Evolutionary conservation across 1,284 basidiomycete species (phyloP).

Genomic region (Ceratorhiza oryzae-sativae): DNA sequence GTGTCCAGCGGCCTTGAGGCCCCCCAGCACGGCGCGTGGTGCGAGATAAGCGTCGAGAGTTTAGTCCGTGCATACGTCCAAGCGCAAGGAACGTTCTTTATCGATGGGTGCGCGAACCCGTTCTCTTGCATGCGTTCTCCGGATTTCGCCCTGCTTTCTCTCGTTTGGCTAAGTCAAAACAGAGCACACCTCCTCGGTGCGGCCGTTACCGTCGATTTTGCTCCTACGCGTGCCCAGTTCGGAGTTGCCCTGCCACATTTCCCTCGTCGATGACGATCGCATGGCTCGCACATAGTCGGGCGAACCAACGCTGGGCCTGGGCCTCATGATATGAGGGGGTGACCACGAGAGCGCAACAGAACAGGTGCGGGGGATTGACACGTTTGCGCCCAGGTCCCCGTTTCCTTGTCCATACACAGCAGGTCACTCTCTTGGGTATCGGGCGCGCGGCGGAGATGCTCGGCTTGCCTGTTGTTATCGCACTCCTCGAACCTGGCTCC

Average conservation of each 20-base stretch:
- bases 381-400: neutral
- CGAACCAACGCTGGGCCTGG: constrained; percentile 7
- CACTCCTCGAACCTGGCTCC: neutral
- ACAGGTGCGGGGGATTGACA: constrained; percentile 4
- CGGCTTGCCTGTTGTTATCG: constrained; percentile 2
- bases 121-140: neutral
- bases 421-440: neutral
- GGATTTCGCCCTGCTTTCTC: constrained; percentile 5
- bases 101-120: constrained; percentile 1
- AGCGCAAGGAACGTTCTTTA: constrained; percentile 17
- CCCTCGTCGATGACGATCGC: constrained; percentile 9
- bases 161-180: constrained; percentile 2
- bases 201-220: constrained; percentile 27
- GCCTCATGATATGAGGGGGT: constrained; percentile 19
- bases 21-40: neutral
- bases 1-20: constrained; percentile 8
- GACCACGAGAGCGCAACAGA: neutral
- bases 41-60: constrained; percentile 10
- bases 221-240: neutral
- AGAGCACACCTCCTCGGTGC: constrained; percentile 15
- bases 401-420: neutral
- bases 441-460: constrained; percentile 14
- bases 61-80: neutral
- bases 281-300: constrained; percentile 15
- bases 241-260: neutral